Percentiles rank a stretch among this genome's conserved stretches.
phyloP scores from a whole-genome alignment of 148 eudicot genomes.

The Rhododendron henanense region DNA sequence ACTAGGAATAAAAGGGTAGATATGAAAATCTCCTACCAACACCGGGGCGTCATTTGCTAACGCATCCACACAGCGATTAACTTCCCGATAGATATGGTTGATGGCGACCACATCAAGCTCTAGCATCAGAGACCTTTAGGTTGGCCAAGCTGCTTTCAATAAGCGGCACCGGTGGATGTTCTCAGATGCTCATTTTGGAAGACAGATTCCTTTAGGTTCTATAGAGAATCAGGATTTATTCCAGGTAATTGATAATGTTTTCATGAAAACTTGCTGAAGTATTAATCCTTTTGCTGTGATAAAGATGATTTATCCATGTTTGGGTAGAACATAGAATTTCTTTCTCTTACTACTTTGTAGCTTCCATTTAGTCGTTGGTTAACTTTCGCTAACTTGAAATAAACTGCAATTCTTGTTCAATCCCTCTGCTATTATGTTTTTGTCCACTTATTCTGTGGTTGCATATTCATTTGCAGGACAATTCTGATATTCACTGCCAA shows the following conservation, averaged over 20 bases:
- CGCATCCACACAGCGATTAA: too few relatives aligned
- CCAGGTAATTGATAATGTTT: constrained; percentile 27
- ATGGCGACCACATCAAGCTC: too few relatives aligned
- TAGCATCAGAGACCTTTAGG: too few relatives aligned
- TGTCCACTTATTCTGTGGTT: not conserved
- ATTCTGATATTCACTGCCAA: constrained; percentile 43
- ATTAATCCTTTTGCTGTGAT: not conserved
- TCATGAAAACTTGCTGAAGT: not conserved
- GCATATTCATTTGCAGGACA: constrained; percentile 38
- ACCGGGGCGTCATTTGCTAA: too few relatives aligned
- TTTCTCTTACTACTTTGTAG: not conserved
- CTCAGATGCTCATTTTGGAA: constrained; percentile 28
- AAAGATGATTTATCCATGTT: not conserved
- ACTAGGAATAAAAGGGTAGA: too few relatives aligned
- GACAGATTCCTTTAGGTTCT: constrained; percentile 16
- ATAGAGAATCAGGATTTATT: constrained; percentile 16
- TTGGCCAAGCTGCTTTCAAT: constrained; percentile 65
- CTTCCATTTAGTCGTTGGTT: not conserved
- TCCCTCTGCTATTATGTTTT: not conserved
- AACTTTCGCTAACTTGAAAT: not conserved
- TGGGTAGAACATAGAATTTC: not conserved
- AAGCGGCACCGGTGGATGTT: constrained; percentile 48
- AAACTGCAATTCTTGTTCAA: too few relatives aligned
- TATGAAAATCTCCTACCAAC: too few relatives aligned
- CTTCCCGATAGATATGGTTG: too few relatives aligned